Conservation (phyloP, 768 basidiomycete genomes). For the Termitomyces sp. region DNA sequence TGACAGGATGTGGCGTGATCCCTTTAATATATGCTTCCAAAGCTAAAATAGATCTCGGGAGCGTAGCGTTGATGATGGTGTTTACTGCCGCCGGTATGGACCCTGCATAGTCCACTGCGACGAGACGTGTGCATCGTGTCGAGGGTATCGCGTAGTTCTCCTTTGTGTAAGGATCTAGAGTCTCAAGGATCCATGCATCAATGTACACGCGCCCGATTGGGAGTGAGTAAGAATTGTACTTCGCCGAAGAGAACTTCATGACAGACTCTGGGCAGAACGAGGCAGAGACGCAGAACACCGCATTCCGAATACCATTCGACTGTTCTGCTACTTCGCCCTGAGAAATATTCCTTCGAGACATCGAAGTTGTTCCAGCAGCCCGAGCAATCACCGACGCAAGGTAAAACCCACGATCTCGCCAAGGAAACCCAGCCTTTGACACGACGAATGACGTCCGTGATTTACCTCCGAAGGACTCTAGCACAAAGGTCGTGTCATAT, state of each 20-base stretch:
- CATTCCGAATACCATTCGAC: constrained; percentile 42
- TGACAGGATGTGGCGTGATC: constrained; percentile 58
- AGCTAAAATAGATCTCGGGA: constrained; percentile 66
- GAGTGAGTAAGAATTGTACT: constrained; percentile 71
- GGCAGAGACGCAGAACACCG: constrained; percentile 78
- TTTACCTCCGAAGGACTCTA: constrained; percentile 77
- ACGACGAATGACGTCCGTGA: constrained; percentile 67
- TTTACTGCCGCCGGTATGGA: constrained; percentile 82
- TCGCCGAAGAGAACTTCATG: constrained; percentile 47
- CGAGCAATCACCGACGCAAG: constrained; percentile 74
- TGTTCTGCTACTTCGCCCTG: constrained; percentile 31
- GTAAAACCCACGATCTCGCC: constrained; percentile 85
- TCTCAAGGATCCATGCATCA: constrained; percentile 96
- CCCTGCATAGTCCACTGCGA: constrained; percentile 84
- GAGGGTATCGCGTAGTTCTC: constrained; percentile 95
- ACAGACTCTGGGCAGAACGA: constrained; percentile 71
- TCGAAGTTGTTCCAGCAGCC: constrained; percentile 29
- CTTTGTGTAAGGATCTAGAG: constrained; percentile 90
- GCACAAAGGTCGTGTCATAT: constrained; percentile 58
- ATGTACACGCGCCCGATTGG: constrained; percentile 80
- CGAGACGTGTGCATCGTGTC: constrained; percentile 78
- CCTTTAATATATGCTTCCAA: constrained; percentile 73
- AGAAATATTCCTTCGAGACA: constrained; percentile 34
- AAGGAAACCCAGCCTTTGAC: constrained; percentile 80
- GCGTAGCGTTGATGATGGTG: constrained; percentile 72